phyloP scores from a whole-genome alignment of 208 protist genomes.

The Crithidia thermophila region DNA sequence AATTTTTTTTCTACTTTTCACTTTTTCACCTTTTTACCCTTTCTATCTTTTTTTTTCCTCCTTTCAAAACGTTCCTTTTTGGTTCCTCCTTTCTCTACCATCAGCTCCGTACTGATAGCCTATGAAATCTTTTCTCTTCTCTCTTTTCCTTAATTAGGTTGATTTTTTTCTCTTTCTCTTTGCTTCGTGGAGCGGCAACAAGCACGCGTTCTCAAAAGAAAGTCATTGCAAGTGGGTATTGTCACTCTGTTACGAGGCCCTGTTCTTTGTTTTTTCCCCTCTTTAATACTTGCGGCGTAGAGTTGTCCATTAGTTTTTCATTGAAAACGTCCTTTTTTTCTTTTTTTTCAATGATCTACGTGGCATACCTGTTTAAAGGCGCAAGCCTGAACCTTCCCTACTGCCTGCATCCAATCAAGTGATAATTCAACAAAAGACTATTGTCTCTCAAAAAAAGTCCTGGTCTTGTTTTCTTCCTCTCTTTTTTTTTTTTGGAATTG shows the following conservation, averaged over 20 bases:
- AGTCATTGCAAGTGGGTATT: too few species aligned
- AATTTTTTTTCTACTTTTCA: not conserved
- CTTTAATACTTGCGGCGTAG: too few species aligned
- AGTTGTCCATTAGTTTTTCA: not conserved
- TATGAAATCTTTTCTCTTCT: conserved; percentile 7
- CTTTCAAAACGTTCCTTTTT: not conserved
- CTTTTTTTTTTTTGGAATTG: conserved; percentile 11
- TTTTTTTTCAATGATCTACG: too few species aligned
- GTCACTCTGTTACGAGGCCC: not conserved
- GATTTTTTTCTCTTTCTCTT: not conserved
- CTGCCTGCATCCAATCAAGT: too few species aligned
- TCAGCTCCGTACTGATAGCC: too few species aligned
- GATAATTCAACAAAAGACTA: not conserved
- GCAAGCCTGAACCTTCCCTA: too few species aligned
- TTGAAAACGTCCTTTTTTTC: not conserved
- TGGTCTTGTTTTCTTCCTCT: conserved; percentile 19
- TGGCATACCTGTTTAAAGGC: too few species aligned
- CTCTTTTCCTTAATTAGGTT: not conserved
- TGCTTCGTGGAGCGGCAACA: too few species aligned
- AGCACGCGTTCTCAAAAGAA: too few species aligned
- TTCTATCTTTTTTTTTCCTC: not conserved
- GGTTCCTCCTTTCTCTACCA: not conserved
- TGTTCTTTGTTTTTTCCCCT: too few species aligned
- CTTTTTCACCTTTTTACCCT: not conserved
- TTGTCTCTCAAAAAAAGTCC: conserved; percentile 1